Evolutionary conservation across 768 basidiomycete species (phyloP).

Genomic region (Rickenella mellea): DNA sequence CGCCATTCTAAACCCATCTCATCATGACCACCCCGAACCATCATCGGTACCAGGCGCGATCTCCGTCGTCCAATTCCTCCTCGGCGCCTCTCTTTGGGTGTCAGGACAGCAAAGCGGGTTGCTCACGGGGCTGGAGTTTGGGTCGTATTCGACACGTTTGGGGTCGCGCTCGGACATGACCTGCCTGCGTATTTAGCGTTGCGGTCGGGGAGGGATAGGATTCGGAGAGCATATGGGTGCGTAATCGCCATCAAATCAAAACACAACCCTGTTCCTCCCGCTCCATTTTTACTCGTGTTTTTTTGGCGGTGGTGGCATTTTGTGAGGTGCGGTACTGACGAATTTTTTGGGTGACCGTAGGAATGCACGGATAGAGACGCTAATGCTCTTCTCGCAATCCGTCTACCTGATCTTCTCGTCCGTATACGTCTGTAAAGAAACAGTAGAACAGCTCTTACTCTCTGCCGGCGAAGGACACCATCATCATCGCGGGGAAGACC

Average conservation of each 20-base stretch:
- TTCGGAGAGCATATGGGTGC: conserved; percentile 52
- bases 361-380: conserved; percentile 57
- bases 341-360: conserved; percentile 32
- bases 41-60: conserved; percentile 4
- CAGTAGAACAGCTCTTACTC: conserved; percentile 83
- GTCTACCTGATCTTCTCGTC: conserved; percentile 93
- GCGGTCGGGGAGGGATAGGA: conserved; percentile 18
- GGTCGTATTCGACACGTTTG: conserved; percentile 91
- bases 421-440: conserved; percentile 95
- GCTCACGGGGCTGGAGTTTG: conserved; percentile 88
- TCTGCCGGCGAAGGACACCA: conserved; percentile 50
- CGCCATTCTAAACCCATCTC: no score
- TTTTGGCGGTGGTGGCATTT: conserved; percentile 4
- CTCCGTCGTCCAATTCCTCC: conserved; percentile 34
- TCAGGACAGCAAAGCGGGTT: conserved; percentile 83
- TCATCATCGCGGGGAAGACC: conserved; percentile 47
- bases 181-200: conserved; percentile 34
- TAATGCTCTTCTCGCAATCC: conserved; percentile 77
- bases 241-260: no score
- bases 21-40: no score
- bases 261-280: no score
- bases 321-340: background rate
- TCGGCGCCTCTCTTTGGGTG: conserved; percentile 80
- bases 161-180: conserved; percentile 47
- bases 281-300: no score